Evolutionary conservation across 2,329 filamentous ascomycete genomes (phyloP).

Genomic region (Phoma sp.): DNA sequence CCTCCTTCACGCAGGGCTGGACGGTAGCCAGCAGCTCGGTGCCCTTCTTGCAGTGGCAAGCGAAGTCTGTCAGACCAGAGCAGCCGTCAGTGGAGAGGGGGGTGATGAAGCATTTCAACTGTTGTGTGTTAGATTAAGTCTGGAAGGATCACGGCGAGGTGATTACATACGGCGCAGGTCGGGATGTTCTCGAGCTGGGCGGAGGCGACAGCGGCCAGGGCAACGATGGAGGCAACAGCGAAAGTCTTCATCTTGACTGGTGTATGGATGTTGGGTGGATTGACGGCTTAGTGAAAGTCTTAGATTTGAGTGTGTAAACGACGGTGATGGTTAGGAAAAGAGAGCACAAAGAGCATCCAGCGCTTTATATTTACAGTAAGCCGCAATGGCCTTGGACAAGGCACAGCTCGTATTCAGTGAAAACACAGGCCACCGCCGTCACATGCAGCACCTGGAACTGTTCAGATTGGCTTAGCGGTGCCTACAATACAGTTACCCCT

Average conservation of each 20-base stretch:
- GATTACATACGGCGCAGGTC: constrained; percentile 53
- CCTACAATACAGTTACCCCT: constrained; percentile 21
- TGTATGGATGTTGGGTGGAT: constrained; percentile 1
- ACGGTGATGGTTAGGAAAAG: not conserved
- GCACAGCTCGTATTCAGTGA: constrained; percentile 20
- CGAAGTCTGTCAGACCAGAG: constrained; percentile 55
- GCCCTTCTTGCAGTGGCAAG: constrained; percentile 53
- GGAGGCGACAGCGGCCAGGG: constrained; percentile 53
- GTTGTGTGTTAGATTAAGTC: constrained; percentile 25
- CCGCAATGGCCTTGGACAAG: constrained; percentile 19
- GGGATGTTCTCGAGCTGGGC: constrained; percentile 57
- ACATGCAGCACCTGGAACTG: constrained; percentile 26
- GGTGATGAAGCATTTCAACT: constrained; percentile 56
- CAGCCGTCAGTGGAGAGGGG: constrained; percentile 55
- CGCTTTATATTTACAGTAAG: constrained; percentile 28
- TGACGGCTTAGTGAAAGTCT: not conserved
- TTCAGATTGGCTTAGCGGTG: constrained; percentile 23
- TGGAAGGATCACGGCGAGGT: not conserved
- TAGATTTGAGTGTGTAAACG: not conserved
- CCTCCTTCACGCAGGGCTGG: constrained; percentile 55
- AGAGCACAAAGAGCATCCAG: not conserved
- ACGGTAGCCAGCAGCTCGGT: constrained; percentile 49
- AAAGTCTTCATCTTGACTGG: constrained; percentile 48
- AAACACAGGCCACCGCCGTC: constrained; percentile 27
- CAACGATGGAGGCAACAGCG: constrained; percentile 47